phyloP scores from a whole-genome alignment of 208 protist species.

The Strigomonas culicis region DNA sequence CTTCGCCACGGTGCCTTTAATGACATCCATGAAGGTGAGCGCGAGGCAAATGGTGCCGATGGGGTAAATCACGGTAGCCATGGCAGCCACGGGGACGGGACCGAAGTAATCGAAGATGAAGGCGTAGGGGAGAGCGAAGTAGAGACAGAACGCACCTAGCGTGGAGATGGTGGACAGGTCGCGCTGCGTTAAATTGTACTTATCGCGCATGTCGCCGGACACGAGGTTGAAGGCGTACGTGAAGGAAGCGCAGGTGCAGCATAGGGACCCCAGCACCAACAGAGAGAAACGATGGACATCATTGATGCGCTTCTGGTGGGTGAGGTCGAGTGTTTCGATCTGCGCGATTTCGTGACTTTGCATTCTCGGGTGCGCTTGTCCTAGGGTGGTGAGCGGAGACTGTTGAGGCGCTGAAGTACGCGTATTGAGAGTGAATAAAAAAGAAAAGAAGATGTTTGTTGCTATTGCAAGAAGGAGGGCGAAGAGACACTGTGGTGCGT shows the following conservation, averaged over 20 bases:
- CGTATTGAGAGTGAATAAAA: neutral
- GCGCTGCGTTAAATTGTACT: slow-evolving; percentile 34
- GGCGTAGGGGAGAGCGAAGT: slow-evolving; percentile 29
- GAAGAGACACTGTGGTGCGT: neutral
- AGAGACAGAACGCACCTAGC: slow-evolving; percentile 16
- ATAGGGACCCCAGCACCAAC: slow-evolving; percentile 9
- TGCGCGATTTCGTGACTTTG: slow-evolving; percentile 12
- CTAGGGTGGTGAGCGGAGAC: neutral
- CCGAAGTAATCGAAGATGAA: slow-evolving; percentile 40
- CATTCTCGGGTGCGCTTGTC: neutral
- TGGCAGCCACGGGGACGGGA: slow-evolving; percentile 22
- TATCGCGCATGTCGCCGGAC: slow-evolving; percentile 20
- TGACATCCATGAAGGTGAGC: slow-evolving; percentile 26
- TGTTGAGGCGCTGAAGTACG: neutral
- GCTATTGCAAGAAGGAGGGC: neutral
- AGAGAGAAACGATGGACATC: slow-evolving; percentile 13
- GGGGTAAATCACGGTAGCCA: slow-evolving; percentile 20
- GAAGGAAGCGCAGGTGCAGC: slow-evolving; percentile 19
- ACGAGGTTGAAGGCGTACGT: slow-evolving; percentile 22
- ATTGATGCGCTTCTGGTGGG: slow-evolving; percentile 15
- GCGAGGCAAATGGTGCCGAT: slow-evolving; percentile 21
- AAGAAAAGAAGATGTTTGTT: neutral
- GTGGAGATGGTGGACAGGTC: slow-evolving; percentile 42
- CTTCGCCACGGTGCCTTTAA: slow-evolving; percentile 18
- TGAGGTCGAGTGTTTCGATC: slow-evolving; percentile 9